Conservation (phyloP, 2,329 filamentous ascomycete genomes). For the Aquanectria penicillioides region DNA sequence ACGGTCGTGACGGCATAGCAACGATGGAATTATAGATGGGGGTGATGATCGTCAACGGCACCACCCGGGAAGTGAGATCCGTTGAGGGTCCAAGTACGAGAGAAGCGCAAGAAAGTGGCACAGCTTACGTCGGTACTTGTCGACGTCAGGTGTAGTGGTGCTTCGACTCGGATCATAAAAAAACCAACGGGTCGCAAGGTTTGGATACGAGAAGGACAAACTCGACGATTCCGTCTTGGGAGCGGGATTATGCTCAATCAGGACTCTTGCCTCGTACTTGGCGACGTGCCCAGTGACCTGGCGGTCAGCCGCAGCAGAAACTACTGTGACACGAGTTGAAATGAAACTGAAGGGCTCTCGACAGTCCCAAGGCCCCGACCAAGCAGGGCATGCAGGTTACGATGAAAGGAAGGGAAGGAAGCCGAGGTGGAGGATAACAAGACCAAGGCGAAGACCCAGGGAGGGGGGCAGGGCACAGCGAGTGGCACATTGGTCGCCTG, state of each 20-base stretch:
- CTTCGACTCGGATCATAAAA: not conserved
- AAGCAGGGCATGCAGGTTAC: too few relatives aligned
- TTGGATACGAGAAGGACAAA: slow-evolving; percentile 15
- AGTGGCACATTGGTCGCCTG: too few relatives aligned
- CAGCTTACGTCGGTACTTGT: not conserved
- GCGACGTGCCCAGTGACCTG: not conserved
- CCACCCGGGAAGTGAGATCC: slow-evolving; percentile 36
- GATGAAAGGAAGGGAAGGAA: too few relatives aligned
- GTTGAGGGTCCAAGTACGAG: slow-evolving; percentile 13
- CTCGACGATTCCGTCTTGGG: slow-evolving; percentile 2
- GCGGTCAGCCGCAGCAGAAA: slow-evolving; percentile 9
- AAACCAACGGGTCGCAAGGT: slow-evolving; percentile 8
- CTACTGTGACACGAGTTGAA: too few relatives aligned
- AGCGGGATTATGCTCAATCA: slow-evolving; percentile 21
- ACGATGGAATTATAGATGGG: slow-evolving; percentile 27
- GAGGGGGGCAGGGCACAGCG: too few relatives aligned
- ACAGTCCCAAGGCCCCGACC: too few relatives aligned
- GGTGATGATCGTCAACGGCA: slow-evolving; percentile 36
- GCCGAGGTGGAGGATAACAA: too few relatives aligned
- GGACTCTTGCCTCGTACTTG: slow-evolving; percentile 13
- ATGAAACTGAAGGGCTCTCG: too few relatives aligned
- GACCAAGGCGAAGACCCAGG: too few relatives aligned
- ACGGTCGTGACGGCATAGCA: slow-evolving; percentile 21
- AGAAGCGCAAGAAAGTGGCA: not conserved
- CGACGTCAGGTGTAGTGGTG: slow-evolving; percentile 18